A percentile compares a stretch with the other conserved stretches of the same genome.
Evolutionary conservation across 78 protist genomes (phyloP).

Genomic region (Dictyostelium brefeldianum): DNA sequence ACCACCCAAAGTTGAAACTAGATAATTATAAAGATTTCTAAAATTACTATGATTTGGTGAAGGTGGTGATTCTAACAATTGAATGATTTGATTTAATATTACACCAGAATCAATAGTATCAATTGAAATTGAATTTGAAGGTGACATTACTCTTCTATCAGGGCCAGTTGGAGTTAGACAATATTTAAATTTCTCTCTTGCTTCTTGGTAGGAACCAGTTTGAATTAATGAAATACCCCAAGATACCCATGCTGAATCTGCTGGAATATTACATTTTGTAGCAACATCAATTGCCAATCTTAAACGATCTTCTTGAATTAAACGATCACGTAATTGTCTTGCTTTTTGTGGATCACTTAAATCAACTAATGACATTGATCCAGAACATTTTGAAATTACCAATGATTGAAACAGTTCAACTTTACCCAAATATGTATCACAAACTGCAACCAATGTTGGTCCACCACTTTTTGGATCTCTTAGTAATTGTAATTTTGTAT

Average conservation of each 20-base stretch:
- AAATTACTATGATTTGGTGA: slow-evolving; percentile 62
- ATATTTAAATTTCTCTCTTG: slow-evolving; percentile 80
- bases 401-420: slow-evolving; percentile 78
- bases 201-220: slow-evolving; percentile 74
- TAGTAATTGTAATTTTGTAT: slow-evolving; percentile 66
- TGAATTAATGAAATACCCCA: slow-evolving; percentile 84
- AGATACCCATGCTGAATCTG: slow-evolving; percentile 85
- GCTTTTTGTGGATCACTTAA: slow-evolving; percentile 71
- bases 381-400: slow-evolving; percentile 67
- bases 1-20: background rate
- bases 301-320: slow-evolving; percentile 80
- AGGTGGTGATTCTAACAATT: slow-evolving; percentile 76
- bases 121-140: slow-evolving; percentile 22
- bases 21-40: slow-evolving; percentile 41
- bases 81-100: slow-evolving; percentile 74
- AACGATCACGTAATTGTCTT: slow-evolving; percentile 79
- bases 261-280: slow-evolving; percentile 71
- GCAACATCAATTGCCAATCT: slow-evolving; percentile 86
- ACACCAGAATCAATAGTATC: slow-evolving; percentile 59
- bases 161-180: slow-evolving; percentile 63
- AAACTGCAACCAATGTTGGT: slow-evolving; percentile 52
- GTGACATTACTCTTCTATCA: slow-evolving; percentile 74
- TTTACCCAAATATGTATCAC: slow-evolving; percentile 71
- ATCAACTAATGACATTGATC: slow-evolving; percentile 61
- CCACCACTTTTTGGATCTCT: slow-evolving; percentile 74